Percentiles rank a stretch among this genome's conserved stretches.
Conservation (phyloP, 345 rosid species). For the Camelina neglecta region DNA sequence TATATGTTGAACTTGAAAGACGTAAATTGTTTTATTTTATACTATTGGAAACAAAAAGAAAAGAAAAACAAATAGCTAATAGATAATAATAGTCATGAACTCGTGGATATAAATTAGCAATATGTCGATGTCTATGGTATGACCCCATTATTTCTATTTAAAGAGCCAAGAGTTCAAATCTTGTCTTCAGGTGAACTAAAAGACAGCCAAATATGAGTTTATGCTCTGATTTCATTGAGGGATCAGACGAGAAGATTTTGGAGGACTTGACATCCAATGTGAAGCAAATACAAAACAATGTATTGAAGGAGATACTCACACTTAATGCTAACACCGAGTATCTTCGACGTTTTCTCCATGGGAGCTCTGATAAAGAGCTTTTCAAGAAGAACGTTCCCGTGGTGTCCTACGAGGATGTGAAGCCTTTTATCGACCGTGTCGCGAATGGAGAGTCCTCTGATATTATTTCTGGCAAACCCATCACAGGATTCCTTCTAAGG, state of each 20-base stretch:
- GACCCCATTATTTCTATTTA: not conserved
- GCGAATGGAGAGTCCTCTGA: constrained; percentile 39
- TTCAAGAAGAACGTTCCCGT: constrained; percentile 65
- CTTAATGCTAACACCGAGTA: constrained; percentile 41
- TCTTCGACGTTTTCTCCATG: constrained; percentile 41
- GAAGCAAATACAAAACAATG: constrained; percentile 45
- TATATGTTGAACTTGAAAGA: too few species aligned
- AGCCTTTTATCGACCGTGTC: constrained; percentile 43
- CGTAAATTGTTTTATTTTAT: too few species aligned
- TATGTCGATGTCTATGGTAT: not conserved
- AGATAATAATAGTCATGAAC: too few species aligned
- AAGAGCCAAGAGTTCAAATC: not conserved
- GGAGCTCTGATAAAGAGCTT: constrained; percentile 44
- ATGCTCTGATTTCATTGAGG: constrained; percentile 11
- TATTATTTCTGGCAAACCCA: constrained; percentile 59
- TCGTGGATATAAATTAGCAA: not conserved
- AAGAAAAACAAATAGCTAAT: too few species aligned
- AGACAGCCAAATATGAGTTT: constrained; percentile 21
- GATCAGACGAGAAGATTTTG: constrained; percentile 4
- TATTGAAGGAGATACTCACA: constrained; percentile 52
- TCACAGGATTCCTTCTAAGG: constrained; percentile 58
- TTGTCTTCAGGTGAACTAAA: constrained; percentile 8
- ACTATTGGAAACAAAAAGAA: too few species aligned
- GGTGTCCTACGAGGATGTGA: constrained; percentile 64
- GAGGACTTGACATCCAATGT: constrained; percentile 25